A percentile compares a stretch with the other conserved stretches of the same genome.
Evolutionary conservation across 352 stramenopile species (phyloP).

Genomic region (Hyaloperonospora brassicae): DNA sequence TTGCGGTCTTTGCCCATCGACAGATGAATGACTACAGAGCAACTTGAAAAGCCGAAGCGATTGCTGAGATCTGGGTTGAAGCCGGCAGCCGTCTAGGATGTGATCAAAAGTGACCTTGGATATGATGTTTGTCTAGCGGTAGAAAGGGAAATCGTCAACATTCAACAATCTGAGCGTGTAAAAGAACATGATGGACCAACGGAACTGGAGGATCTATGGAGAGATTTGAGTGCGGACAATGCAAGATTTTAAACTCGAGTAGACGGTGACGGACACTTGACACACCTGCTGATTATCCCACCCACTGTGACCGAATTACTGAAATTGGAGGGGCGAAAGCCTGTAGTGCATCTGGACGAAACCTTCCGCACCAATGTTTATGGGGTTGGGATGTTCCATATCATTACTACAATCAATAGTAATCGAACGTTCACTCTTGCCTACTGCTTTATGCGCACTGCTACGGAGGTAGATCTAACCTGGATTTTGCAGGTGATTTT

Average conservation of each 20-base stretch:
- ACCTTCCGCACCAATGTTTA: neutral
- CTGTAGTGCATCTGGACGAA: too few species aligned
- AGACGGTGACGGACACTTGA: neutral
- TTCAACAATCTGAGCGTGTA: constrained; percentile 1
- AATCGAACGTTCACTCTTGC: neutral
- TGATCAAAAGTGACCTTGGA: constrained; percentile 1
- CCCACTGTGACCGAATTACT: too few species aligned
- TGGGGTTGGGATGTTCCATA: neutral
- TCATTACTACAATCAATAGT: neutral
- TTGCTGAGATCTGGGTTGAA: neutral
- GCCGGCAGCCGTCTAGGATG: neutral
- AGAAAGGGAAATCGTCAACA: too few species aligned
- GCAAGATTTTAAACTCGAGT: neutral
- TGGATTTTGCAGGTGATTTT: neutral
- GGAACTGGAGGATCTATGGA: neutral
- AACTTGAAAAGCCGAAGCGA: neutral
- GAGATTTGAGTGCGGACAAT: neutral
- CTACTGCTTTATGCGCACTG: neutral
- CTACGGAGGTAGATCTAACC: neutral
- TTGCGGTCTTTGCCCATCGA: neutral
- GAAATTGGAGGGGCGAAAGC: too few species aligned
- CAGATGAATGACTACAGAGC: neutral
- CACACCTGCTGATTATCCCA: neutral
- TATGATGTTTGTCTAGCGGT: too few species aligned
- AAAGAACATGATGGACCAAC: neutral